Base-by-base conservation (phyloP, 164 flowering plant species). In the Nymphaea colorata region DNA sequence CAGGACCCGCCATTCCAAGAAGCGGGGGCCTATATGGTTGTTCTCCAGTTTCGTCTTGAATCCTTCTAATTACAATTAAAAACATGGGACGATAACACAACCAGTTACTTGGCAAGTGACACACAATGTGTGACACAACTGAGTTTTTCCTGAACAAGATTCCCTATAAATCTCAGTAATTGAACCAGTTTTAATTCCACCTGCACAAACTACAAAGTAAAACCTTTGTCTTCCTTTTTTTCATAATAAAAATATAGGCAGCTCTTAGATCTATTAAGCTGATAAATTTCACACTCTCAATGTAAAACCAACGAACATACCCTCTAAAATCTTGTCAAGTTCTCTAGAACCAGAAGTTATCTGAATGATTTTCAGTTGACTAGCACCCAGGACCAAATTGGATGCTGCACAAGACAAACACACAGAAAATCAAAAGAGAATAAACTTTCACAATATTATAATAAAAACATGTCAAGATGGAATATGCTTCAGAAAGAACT, bases 91-190 rank as follows among this genome's bases (percentile, higher is more conserved):
- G 36, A 25, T 25, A 25, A 25, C 36, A 67, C 8, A 42, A 53
- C 53, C 11, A 59, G 77, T 77, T 82, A 93, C 98, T 80, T 93
- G 98, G 83, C 98, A 93, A 69, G 96, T 86, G 61, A 93, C 98
- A 55, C 98, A 90, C 1, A 93, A 83, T 15, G 98, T 93, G 77
- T 93, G 98, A 72, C 98, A 93, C 62, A 90, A 78, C 76, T 93
- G 98, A 78, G 98, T 90, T 78, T 93, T 93, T 67, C 96, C 98
- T 70, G 89, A 84, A 61, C 98, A 93, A 66, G 85, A 93, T 77
- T 93, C 98, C 44, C 96, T 96, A 80, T 93, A 93, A 59, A 93
- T 42, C 77, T 93, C 98, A 70, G 98, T 90, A 64, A 93, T 90
- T 47, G 98, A 88, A 61, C 96, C 97, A 2, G 96, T 93, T 76